Percentiles rank a stretch among this genome's conserved stretches.
Conservation (phyloP, 805 yeast genomes). For the Kluyveromyces starmeri region DNA sequence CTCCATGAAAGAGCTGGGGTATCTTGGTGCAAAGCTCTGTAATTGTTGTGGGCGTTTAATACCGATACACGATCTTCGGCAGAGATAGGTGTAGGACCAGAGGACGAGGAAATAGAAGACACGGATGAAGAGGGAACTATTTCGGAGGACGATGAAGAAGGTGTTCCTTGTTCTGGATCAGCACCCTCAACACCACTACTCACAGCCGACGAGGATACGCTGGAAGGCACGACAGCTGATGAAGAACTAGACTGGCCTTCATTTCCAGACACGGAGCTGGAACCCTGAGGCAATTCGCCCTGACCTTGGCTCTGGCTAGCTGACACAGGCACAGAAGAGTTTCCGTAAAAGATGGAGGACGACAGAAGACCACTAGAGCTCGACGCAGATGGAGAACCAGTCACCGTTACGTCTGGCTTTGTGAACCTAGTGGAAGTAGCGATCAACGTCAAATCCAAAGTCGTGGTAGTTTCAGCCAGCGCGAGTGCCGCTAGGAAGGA, state of each 20-base stretch:
- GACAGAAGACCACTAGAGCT: slow-evolving; percentile 8
- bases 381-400: not conserved
- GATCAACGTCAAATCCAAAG: slow-evolving; percentile 14
- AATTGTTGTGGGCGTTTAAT: slow-evolving; percentile 41
- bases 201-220: slow-evolving; percentile 8
- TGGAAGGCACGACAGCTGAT: slow-evolving; percentile 5
- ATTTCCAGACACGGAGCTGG: too few relatives aligned
- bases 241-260: too few relatives aligned
- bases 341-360: not conserved
- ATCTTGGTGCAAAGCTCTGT: slow-evolving; percentile 38
- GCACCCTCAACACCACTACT: slow-evolving; percentile 6
- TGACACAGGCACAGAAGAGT: too few relatives aligned
- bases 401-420: slow-evolving; percentile 1
- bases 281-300: too few relatives aligned
- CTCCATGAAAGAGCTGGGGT: slow-evolving; percentile 43
- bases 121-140: slow-evolving; percentile 19
- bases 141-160: slow-evolving; percentile 12
- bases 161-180: slow-evolving; percentile 3
- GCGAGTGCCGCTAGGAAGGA: slow-evolving; percentile 9
- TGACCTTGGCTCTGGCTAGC: too few relatives aligned
- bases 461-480: slow-evolving; percentile 13
- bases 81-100: slow-evolving; percentile 13
- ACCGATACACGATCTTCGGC: slow-evolving; percentile 22
- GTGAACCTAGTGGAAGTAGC: slow-evolving; percentile 1
- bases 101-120: slow-evolving; percentile 13